A percentile compares a stretch with the other conserved stretches of the same genome.
phyloP scores from a whole-genome alignment of 2,329 filamentous ascomycete species.

The Neonectria faginata region DNA sequence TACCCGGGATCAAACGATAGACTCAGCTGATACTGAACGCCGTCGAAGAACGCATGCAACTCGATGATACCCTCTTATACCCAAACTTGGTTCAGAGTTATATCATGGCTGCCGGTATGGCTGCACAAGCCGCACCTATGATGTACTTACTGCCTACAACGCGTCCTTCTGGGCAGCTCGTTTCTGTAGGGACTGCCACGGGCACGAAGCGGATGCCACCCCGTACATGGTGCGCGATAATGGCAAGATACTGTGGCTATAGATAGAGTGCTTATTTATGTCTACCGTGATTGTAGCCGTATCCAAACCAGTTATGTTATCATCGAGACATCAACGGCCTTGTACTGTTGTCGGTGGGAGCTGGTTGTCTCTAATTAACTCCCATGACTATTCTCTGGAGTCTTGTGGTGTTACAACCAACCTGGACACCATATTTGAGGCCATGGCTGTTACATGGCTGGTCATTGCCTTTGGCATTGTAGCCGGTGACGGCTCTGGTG shows the following conservation, averaged over 20 bases:
- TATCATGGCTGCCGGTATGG: background rate
- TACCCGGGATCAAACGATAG: background rate
- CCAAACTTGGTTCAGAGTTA: background rate
- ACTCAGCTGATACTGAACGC: background rate
- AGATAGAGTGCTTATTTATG: background rate
- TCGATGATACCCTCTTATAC: background rate
- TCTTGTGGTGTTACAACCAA: too few species aligned
- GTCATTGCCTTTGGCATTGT: conserved; percentile 24
- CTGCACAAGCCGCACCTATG: background rate
- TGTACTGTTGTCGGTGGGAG: conserved; percentile 5
- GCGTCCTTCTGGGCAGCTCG: background rate
- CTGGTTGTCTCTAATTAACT: too few species aligned
- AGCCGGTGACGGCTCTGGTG: conserved; percentile 14
- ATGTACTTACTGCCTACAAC: background rate
- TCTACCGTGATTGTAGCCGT: background rate
- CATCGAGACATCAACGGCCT: background rate
- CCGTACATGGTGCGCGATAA: background rate
- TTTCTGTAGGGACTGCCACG: conserved; percentile 1
- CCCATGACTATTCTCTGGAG: too few species aligned
- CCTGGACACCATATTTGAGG: conserved; percentile 10
- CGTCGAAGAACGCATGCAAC: background rate
- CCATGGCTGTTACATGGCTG: conserved; percentile 17
- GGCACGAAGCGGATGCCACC: background rate
- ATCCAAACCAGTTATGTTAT: background rate
- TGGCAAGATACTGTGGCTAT: background rate